phyloP scores from a whole-genome alignment of 306 rosid genomes.

The Rosa persica region DNA sequence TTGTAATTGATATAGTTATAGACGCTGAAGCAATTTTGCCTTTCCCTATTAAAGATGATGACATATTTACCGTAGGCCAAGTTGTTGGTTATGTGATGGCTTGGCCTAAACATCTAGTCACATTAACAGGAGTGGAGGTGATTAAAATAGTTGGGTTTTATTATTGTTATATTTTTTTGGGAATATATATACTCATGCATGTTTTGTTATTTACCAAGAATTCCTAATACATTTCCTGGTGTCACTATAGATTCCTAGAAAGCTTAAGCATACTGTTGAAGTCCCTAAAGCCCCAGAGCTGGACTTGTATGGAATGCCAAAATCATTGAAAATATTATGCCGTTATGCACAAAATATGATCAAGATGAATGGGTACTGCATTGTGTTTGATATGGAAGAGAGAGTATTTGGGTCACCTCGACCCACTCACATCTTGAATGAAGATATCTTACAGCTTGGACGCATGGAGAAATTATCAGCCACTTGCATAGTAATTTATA shows the following conservation, averaged over 20 bases:
- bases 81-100: neutral
- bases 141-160: too few relatives aligned
- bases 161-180: too few relatives aligned
- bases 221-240: too few relatives aligned
- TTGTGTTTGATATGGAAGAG: neutral
- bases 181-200: too few relatives aligned
- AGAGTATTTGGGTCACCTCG: neutral
- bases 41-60: neutral
- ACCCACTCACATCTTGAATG: too few relatives aligned
- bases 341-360: neutral
- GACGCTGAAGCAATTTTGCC: neutral
- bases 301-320: neutral
- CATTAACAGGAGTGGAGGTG: neutral
- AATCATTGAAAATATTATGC: neutral
- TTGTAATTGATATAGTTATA: neutral
- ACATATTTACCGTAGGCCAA: neutral
- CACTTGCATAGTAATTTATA: neutral
- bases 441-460: neutral
- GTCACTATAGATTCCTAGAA: too few relatives aligned
- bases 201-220: too few relatives aligned
- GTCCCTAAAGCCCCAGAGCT: neutral
- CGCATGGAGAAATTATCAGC: neutral
- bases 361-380: neutral
- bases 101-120: neutral
- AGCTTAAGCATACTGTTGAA: neutral